phyloP scores from a whole-genome alignment of 2,329 filamentous ascomycete genomes.

The Ophiocordyceps camponoti-floridani region DNA sequence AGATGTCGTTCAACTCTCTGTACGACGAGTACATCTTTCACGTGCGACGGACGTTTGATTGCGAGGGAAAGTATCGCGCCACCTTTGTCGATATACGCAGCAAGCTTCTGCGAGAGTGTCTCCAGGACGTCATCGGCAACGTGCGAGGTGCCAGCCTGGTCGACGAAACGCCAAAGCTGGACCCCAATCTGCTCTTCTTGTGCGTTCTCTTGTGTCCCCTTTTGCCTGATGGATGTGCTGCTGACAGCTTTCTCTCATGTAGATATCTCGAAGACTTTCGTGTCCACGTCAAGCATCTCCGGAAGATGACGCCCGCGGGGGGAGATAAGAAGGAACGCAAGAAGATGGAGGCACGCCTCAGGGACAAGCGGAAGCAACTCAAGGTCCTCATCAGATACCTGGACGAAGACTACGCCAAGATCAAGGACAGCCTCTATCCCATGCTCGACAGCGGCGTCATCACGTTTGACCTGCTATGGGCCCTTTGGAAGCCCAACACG shows the following conservation, averaged over 20 bases:
- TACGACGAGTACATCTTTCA: constrained; percentile 74
- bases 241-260: neutral
- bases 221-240: neutral
- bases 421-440: constrained; percentile 61
- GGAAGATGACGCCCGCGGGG: constrained; percentile 30
- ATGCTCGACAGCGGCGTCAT: constrained; percentile 69
- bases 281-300: constrained; percentile 43
- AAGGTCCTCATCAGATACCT: constrained; percentile 60
- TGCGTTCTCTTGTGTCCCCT: constrained; percentile 12
- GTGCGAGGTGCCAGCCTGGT: constrained; percentile 49
- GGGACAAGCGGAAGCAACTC: constrained; percentile 43
- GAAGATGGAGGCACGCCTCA: constrained; percentile 41
- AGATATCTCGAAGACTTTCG: constrained; percentile 67
- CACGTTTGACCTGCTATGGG: constrained; percentile 79
- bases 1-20: constrained; percentile 25
- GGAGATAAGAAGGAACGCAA: constrained; percentile 37
- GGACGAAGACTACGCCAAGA: constrained; percentile 64
- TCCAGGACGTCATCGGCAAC: constrained; percentile 19
- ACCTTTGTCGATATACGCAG: constrained; percentile 76
- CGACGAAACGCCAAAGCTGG: constrained; percentile 57
- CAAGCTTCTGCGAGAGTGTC: constrained; percentile 53
- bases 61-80: constrained; percentile 58
- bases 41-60: constrained; percentile 66
- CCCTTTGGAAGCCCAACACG: constrained; percentile 73
- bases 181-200: constrained; percentile 54